Percentiles rank a stretch among this genome's conserved stretches.
These are phyloP conservation scores for Microcyclospora pomicola DNA, from an alignment of 2,329 filamentous ascomycete species.

Conservation along the genomic window DNA sequence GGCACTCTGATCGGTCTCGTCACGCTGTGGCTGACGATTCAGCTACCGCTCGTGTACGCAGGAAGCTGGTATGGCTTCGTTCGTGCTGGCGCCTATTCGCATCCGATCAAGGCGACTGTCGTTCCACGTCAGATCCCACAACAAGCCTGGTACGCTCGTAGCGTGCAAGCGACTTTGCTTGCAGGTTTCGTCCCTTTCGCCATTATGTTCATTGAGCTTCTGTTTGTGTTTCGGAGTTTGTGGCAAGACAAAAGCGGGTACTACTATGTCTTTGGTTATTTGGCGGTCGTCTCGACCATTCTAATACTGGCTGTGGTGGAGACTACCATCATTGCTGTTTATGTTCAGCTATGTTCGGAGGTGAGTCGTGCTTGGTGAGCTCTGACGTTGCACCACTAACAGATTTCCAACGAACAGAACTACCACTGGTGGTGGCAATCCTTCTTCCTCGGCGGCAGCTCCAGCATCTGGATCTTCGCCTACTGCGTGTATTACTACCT, in stretches of 20 bases:
- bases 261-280: constrained; percentile 83
- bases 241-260: constrained; percentile 88
- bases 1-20: constrained; percentile 60
- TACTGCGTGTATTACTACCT: constrained; percentile 79
- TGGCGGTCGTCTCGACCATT: constrained; percentile 59
- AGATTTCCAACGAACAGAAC: constrained; percentile 38
- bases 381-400: not conserved
- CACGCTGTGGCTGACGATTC: constrained; percentile 70
- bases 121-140: constrained; percentile 61
- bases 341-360: constrained; percentile 69
- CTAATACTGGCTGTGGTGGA: constrained; percentile 66
- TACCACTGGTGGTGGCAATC: constrained; percentile 91
- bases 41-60: constrained; percentile 69
- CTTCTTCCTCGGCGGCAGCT: constrained; percentile 64
- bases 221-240: constrained; percentile 74
- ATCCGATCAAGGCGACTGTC: constrained; percentile 63
- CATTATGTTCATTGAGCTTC: constrained; percentile 74
- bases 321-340: constrained; percentile 70
- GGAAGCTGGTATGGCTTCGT: constrained; percentile 67
- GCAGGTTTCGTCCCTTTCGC: constrained; percentile 72
- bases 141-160: constrained; percentile 62
- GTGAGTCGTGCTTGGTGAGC: constrained; percentile 24
- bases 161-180: constrained; percentile 50
- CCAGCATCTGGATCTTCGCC: constrained; percentile 65
- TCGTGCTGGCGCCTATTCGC: constrained; percentile 55